Conservation (phyloP, 257 asterid species). For the Solanum pinnatisectum region DNA sequence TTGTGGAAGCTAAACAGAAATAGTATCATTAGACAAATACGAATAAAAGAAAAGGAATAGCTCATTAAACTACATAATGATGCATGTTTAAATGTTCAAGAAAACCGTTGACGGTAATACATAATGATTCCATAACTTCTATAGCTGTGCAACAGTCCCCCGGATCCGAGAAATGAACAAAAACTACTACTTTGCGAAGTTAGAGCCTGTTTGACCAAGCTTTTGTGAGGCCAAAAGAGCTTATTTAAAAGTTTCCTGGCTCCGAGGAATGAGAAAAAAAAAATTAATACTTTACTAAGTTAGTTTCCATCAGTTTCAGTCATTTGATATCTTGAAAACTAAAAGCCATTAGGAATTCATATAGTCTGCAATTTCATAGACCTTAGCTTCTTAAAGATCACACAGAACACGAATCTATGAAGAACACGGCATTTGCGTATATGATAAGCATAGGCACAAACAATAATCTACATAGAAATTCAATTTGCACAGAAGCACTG, state of each 20-base stretch:
- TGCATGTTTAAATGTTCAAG: background rate
- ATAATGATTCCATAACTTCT: background rate
- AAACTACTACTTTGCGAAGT: background rate
- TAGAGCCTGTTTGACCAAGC: too few species aligned
- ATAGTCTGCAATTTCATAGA: background rate
- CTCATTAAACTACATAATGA: background rate
- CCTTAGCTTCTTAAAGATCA: background rate
- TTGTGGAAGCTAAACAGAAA: background rate
- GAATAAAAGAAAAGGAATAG: background rate
- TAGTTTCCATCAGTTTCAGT: background rate
- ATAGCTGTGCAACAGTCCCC: background rate
- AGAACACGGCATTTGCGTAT: background rate
- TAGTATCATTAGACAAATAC: background rate
- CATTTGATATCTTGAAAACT: background rate
- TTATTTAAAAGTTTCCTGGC: background rate
- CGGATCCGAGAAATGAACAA: background rate
- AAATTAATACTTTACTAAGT: background rate
- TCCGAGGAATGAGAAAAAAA: background rate
- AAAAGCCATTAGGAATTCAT: background rate
- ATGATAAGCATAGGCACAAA: background rate
- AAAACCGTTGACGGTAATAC: background rate
- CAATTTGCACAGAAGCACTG: background rate
- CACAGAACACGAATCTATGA: background rate
- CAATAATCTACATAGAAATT: background rate
- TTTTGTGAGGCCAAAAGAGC: too few species aligned